A percentile compares a stretch with the other conserved stretches of the same genome.
Conservation (phyloP, 495 filamentous ascomycete genomes). For the Trichoderma erinaceum region DNA sequence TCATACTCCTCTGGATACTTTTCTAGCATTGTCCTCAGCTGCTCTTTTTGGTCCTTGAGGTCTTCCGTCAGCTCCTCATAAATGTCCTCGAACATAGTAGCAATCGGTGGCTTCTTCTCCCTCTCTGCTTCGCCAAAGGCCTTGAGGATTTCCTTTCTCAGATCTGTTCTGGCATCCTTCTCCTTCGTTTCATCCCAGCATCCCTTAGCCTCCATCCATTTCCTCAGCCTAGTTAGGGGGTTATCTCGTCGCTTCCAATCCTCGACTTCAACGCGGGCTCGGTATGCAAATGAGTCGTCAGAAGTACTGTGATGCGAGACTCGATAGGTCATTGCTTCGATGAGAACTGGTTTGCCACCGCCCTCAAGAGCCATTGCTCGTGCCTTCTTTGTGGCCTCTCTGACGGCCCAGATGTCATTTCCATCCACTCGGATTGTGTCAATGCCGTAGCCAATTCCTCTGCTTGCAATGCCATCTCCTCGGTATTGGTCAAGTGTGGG, state of each 20-base stretch:
- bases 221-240: conserved; percentile 82
- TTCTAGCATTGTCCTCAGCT: conserved; percentile 69
- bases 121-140: conserved; percentile 84
- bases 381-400: conserved; percentile 75
- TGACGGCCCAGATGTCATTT: conserved; percentile 93
- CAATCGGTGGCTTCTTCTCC: conserved; percentile 78
- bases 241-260: conserved; percentile 97
- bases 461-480: conserved; percentile 90
- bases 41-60: conserved; percentile 66
- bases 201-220: conserved; percentile 79
- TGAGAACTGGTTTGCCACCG: conserved; percentile 73
- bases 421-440: conserved; percentile 95
- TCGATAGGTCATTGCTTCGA: conserved; percentile 97
- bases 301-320: conserved; percentile 95
- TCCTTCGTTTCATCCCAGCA: conserved; percentile 82
- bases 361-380: conserved; percentile 68
- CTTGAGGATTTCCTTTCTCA: conserved; percentile 69
- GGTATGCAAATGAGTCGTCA: conserved; percentile 97
- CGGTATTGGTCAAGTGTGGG: conserved; percentile 95
- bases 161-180: conserved; percentile 58
- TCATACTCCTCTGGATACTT: conserved; percentile 94
- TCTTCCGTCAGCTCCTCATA: conserved; percentile 87
- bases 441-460: conserved; percentile 94
- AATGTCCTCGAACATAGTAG: conserved; percentile 75
- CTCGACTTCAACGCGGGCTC: conserved; percentile 88